Base-by-base conservation (phyloP, 805 yeast species). In the Starmerella sp. region DNA sequence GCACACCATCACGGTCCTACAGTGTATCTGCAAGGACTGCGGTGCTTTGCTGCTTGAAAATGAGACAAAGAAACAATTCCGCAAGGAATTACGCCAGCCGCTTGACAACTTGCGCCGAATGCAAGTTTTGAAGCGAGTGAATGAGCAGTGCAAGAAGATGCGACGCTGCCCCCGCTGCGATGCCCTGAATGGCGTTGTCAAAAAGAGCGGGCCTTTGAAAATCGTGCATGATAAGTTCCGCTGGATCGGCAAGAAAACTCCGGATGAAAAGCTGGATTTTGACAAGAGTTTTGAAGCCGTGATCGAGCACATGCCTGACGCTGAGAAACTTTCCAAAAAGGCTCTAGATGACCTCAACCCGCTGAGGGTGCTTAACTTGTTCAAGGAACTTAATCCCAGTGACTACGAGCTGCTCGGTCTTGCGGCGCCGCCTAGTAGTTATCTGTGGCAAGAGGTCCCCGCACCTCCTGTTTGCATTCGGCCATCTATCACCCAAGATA, bases 401-500 rank as follows among this genome's bases (percentile, higher is more conserved):
- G 98, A 93, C 66, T 90, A 96, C 72, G 97, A 91, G 69, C 75
- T 93, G 17, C 72, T 93, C 35, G 99, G 98, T 54, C 81, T 93
- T 53, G 93, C 93, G 65, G 80, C 96, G 0, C 77, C 86, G 4
- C 98, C 97, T 5, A 97, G 91, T 71, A 87, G 85, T 77, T 93
- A 90, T 68, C 80, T 93, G 41, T 93, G 98, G 99, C 80, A 95
- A 66, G 93, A 90, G 67, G 77, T 93, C 53, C 98, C 98, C 0
- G 97, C 97, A 0, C 98, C 99, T 0, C 99, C 99, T 0, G 97
- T 95, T 17, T 93, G 98, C 76, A 93, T 93, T 54, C 80, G 99
- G 62, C 99, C 99, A 3, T 90, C 97, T 5, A 97, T 93, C 34
- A 88, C 87, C 90, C 89, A 86, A 67, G 95, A 86, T 61, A 78